Base-by-base conservation (phyloP, 1,284 basidiomycete genomes). In the Ustilago loliicola region DNA sequence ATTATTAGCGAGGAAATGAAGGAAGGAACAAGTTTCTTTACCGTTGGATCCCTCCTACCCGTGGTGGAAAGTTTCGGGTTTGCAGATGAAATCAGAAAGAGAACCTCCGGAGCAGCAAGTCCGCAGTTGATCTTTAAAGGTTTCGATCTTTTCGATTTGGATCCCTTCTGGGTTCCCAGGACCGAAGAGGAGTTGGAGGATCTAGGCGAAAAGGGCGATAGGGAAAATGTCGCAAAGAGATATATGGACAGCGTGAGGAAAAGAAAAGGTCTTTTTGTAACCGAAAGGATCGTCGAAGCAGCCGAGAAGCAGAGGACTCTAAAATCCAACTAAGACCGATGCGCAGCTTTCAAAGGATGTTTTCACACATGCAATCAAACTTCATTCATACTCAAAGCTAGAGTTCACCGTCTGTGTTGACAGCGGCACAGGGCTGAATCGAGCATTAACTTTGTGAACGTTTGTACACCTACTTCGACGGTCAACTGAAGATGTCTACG, bases 81-180 rank as follows among this genome's bases (percentile, higher is more conserved):
- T 85, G 94, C 96, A 25, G 95, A 97, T 87, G 96, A 99, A 83
- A 97, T 99, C 80, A 91, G 97, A 59, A 98, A 95, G 85, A 90
- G 94, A 29, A 99, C 97, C 0, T 97, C 95, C 0, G 97, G 97
- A 5, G 96, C 96, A 4, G 97, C 97, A 1, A 95, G 93, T 73
- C 96, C 97, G 0, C 97, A 98, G 86, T 89, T 99, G 30, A 94
- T 99, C 79, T 99, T 99, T 87, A 93, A 92, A 86, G 96, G 96
- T 89, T 86, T 84, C 63, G 82, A 84, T 32, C 58, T 86, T 32
- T 86, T 79, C 48, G 83, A 85, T 61, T 62, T 83, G 80, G 95
- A 99, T 88, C 97, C 97, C 2, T 99, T 96, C 89, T 99, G 97
- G 97, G 96, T 99, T 0, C 97, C 97, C 0, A 95, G 94, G 9